Conservation (phyloP, 306 rosid genomes). For the Lablab purpureus region DNA sequence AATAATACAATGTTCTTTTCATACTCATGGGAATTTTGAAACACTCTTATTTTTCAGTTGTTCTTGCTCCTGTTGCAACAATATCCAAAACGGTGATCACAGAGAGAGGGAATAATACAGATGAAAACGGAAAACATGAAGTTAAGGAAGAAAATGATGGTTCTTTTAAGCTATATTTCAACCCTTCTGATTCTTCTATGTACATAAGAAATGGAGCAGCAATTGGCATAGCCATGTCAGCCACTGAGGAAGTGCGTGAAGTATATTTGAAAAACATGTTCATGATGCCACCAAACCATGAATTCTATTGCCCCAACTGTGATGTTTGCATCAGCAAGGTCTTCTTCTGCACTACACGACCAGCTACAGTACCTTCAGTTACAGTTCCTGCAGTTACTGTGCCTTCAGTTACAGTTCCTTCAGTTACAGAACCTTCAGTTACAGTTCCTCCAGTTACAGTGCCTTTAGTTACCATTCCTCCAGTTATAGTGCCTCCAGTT, state of each 20-base stretch:
- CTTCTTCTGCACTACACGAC: slow-evolving; percentile 14
- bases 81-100: background rate
- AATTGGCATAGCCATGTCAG: background rate
- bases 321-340: slow-evolving; percentile 67
- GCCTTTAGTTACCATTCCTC: too few relatives aligned
- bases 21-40: background rate
- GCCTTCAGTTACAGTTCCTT: too few relatives aligned
- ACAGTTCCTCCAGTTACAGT: too few relatives aligned
- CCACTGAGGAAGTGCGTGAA: slow-evolving; percentile 42
- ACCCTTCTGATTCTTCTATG: background rate
- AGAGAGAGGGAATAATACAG: background rate
- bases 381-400: too few relatives aligned
- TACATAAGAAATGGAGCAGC: background rate
- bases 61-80: background rate
- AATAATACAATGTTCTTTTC: too few relatives aligned
- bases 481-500: too few relatives aligned
- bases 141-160: background rate
- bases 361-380: too few relatives aligned
- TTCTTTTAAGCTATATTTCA: background rate
- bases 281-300: slow-evolving; percentile 51
- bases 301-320: slow-evolving; percentile 75
- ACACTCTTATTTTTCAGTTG: background rate
- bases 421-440: too few relatives aligned
- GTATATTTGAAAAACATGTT: slow-evolving; percentile 56
- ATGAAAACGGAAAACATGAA: background rate